These are phyloP conservation scores for Echinosophora koreensis DNA, from an alignment of 306 rosid species.

Conservation along the genomic window DNA sequence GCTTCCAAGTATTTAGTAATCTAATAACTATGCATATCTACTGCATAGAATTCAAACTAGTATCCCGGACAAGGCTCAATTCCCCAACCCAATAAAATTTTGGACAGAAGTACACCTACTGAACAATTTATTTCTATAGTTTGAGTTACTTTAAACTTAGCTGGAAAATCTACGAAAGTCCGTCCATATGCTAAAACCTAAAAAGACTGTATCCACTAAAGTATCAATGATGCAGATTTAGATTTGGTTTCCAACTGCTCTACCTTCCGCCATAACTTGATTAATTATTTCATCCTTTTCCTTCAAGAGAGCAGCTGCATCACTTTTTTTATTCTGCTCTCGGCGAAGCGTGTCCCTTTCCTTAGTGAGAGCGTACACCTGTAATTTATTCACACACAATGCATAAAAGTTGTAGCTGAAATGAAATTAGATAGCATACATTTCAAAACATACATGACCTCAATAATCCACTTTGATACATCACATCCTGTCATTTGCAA, in stretches of 20 bases:
- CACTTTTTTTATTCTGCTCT: slow-evolving; percentile 96
- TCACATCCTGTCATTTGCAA: slow-evolving; percentile 34
- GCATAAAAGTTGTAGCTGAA: slow-evolving; percentile 34
- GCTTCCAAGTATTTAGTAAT: not conserved
- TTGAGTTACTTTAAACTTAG: not conserved
- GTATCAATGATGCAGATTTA: slow-evolving; percentile 17
- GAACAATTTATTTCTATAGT: not conserved
- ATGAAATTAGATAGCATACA: slow-evolving; percentile 35
- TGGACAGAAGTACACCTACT: not conserved
- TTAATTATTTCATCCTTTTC: slow-evolving; percentile 98
- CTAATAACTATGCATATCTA: not conserved
- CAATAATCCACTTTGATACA: slow-evolving; percentile 37
- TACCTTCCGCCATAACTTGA: slow-evolving; percentile 99
- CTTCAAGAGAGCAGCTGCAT: slow-evolving; percentile 96
- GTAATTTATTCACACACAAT: slow-evolving; percentile 46
- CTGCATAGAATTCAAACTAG: not conserved
- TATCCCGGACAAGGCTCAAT: not conserved
- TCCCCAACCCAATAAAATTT: not conserved
- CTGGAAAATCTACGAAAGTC: not conserved
- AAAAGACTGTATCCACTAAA: not conserved
- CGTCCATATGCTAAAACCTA: not conserved
- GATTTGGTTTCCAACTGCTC: slow-evolving; percentile 23
- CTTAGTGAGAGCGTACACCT: slow-evolving; percentile 96
- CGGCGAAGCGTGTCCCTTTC: slow-evolving; percentile 97
- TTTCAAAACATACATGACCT: slow-evolving; percentile 13